Evolutionary conservation across 177 flowering plant genomes (phyloP), one percentile per base, ranked within the genome.

Genomic region (Vitis hybrid): DNA sequence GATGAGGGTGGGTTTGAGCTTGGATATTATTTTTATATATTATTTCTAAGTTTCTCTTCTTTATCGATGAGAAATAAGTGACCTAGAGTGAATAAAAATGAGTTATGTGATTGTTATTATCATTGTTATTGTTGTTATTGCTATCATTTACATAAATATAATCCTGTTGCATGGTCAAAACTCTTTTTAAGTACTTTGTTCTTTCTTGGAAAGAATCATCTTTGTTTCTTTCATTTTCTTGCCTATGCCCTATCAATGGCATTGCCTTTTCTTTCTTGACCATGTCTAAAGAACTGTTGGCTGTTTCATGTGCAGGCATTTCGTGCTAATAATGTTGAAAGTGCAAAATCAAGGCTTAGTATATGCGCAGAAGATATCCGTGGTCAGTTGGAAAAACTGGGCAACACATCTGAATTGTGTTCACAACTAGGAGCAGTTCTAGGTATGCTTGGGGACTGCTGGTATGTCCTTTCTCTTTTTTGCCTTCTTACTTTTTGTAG

Each of bases 391-490:
- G 86, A 85, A 70, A 82, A 69, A 70, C 52, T 74, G 72, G 97
- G 97, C 31, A 75, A 80, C 69, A 85, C 90, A 67, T 74, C 90
- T 57, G 98, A 96, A 79, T 75, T 96, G 72, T 92, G 97, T 77
- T 91, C 99, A 52, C 99, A 96, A 84, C 87, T 96, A 59, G 99
- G 99, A 56, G 99, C 98, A 15, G 95, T 96, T 64, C 86, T 96
- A 31, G 99, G 99, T 16, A 90, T 90, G 97, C 97, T 96, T 74
- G 99, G 99, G 62, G 99, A 96, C 74, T 96, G 99, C 88, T 89
- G 98, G 99, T 93, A 21, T 63, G 84, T 60, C 51, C 62, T 64
- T 56, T 69, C 52, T 52, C 56, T 69, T 58, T 49, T 56, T 57
- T 49, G 50, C 64, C 61, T 13, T 31, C 58, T 58, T 72, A 16